Evolutionary conservation across 352 stramenopile genomes (phyloP).

Genomic region (Phytophthora crassamura): DNA sequence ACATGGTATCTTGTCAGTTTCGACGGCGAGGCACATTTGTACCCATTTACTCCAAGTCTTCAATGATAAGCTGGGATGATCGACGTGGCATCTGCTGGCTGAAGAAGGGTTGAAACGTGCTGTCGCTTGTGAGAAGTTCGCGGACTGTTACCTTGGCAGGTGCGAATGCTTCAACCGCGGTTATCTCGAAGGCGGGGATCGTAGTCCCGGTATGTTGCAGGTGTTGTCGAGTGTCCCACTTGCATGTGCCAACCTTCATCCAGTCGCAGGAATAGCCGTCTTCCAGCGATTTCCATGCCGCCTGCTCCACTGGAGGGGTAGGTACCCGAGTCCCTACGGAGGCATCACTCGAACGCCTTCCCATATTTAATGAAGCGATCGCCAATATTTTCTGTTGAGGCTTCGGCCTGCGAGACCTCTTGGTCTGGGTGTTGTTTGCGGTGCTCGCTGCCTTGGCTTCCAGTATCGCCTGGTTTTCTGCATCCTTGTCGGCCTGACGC

Average conservation of each 20-base stretch:
- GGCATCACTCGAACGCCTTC: neutral
- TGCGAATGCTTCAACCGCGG: conserved; percentile 23
- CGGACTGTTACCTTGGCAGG: conserved; percentile 15
- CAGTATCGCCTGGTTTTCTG: neutral
- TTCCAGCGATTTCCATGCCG: conserved; percentile 7
- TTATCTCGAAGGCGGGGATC: conserved; percentile 4
- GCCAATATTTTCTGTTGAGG: conserved; percentile 11
- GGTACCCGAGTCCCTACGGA: conserved; percentile 16
- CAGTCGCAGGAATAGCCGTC: conserved; percentile 17
- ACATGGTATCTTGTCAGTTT: conserved; percentile 13
- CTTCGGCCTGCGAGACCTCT: conserved; percentile 1
- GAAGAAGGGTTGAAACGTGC: conserved; percentile 40
- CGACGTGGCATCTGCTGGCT: conserved; percentile 12
- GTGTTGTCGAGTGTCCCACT: conserved; percentile 29
- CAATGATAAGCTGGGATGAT: conserved; percentile 33
- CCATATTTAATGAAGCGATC: neutral
- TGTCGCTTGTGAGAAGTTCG: conserved; percentile 43
- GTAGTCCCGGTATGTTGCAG: conserved; percentile 3
- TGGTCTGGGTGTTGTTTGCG: neutral
- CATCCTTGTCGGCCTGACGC: conserved; percentile 12
- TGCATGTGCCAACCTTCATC: conserved; percentile 30
- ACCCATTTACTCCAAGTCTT: conserved; percentile 40
- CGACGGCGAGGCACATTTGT: conserved; percentile 24
- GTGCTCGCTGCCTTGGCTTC: neutral
- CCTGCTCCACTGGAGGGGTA: conserved; percentile 6